phyloP scores from a whole-genome alignment of 2,329 filamentous ascomycete genomes.

The Myriangium duriaei region DNA sequence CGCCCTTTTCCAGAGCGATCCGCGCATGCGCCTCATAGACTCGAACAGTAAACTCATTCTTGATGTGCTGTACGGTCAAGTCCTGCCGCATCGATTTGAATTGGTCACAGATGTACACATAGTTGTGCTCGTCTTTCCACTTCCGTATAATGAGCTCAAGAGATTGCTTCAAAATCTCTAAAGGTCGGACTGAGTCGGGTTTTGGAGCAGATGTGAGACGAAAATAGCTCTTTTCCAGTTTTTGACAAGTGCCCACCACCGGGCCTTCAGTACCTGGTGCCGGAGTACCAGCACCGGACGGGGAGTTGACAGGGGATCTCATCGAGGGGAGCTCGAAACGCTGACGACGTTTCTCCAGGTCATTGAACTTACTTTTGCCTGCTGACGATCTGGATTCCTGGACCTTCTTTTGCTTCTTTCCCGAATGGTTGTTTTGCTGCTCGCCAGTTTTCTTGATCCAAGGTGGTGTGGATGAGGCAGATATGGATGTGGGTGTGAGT shows the following conservation, averaged over 20 bases:
- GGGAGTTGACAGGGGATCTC: conserved; percentile 36
- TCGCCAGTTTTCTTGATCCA: conserved; percentile 51
- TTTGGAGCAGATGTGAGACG: conserved; percentile 85
- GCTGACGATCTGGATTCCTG: conserved; percentile 27
- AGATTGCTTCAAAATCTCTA: conserved; percentile 67
- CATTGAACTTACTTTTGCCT: conserved; percentile 72
- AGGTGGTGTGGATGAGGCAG: conserved; percentile 46
- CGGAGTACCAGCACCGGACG: conserved; percentile 28
- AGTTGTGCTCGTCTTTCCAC: conserved; percentile 88
- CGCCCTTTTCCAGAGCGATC: conserved; percentile 94
- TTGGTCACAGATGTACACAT: conserved; percentile 96
- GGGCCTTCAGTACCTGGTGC: conserved; percentile 43
- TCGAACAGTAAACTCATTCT: conserved; percentile 87
- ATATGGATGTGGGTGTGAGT: conserved; percentile 42
- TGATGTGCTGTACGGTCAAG: conserved; percentile 92
- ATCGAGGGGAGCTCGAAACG: conserved; percentile 58
- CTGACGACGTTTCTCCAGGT: conserved; percentile 77
- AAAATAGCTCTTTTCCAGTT: conserved; percentile 86
- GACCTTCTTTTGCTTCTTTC: conserved; percentile 27
- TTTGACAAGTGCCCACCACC: conserved; percentile 72
- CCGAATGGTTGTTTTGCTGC: conserved; percentile 25
- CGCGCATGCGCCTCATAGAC: conserved; percentile 97
- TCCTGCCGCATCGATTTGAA: conserved; percentile 98
- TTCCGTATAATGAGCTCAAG: conserved; percentile 84
- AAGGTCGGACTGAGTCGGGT: conserved; percentile 75